Base-by-base conservation (phyloP, 768 basidiomycete species). In the Termitomyces sp. region DNA sequence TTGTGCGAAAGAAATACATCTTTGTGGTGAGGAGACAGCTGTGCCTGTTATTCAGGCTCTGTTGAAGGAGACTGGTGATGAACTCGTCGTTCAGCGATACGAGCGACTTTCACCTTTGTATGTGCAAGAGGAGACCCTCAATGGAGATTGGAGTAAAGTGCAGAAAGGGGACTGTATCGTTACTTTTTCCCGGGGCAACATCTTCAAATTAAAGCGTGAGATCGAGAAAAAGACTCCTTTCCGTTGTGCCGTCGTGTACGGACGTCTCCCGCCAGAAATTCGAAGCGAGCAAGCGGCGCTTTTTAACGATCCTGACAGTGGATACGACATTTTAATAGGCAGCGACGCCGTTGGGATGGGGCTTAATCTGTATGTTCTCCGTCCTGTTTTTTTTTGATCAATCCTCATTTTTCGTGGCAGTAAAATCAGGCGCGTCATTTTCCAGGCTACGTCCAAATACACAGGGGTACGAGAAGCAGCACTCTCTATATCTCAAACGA, bases 291-390 rank as follows among this genome's bases (percentile, higher is more conserved):
- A 98, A 70, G 97, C 97, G 1, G 83, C 85, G 10, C 79, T 93
- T 36, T 98, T 98, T 80, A 98, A 99, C 66, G 84, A 92, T 60
- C 85, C 85, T 0, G 68, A 83, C 44, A 91, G 88, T n/a, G 87
- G 85, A 1, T 91, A 90, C 66, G 91, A 96, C 65, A 87, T 98
- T 2, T 79, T 99, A 44, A 84, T 98, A 18, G 96, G 93, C 1
- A 95, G 91, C 65, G 97, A 99, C 67, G 94, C 95, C 0, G 88
- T 98, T 51, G 95, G 97, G 2, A 95, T 99, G 94, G 97, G 97
- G 0, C 79, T 99, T 23, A 98, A 99, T 69, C 74, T 99, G 97
- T 98, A 70, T 47, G 90, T 76, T 4, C 40, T 20, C 14, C 43
- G n/a, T 50, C 55, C 8, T 64, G 30, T 50, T 46, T 6, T 10